Percentiles rank a stretch among this genome's conserved stretches.
Evolutionary conservation across 495 filamentous ascomycete species (phyloP).

Genomic region (Elaphomyces granulatus): DNA sequence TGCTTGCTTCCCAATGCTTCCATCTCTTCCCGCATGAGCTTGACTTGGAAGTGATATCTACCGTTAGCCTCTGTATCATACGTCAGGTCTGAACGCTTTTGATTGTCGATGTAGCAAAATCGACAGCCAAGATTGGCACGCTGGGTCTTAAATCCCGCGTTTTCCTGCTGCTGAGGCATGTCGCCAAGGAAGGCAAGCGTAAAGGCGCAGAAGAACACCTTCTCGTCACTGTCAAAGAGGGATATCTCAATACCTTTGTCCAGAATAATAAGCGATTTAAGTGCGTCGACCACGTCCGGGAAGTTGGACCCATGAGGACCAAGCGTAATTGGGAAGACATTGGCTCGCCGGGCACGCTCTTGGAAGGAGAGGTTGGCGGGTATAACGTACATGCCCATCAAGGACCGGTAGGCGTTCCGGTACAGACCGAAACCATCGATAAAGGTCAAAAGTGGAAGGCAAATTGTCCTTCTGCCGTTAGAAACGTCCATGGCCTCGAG

Average conservation of each 20-base stretch:
- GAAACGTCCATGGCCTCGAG: background rate
- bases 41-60: background rate
- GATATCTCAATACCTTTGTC: too few species aligned
- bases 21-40: background rate
- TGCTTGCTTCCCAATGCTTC: background rate
- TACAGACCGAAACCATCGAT: slow-evolving; percentile 1
- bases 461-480: background rate
- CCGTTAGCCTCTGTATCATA: background rate
- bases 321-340: background rate
- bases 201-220: background rate
- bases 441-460: background rate
- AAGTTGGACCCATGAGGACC: background rate
- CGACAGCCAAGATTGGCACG: background rate
- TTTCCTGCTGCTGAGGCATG: background rate
- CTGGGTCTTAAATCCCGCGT: background rate
- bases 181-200: background rate
- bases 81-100: background rate
- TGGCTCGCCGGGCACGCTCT: background rate
- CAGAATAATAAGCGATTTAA: too few species aligned
- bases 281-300: background rate
- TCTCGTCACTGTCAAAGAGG: background rate
- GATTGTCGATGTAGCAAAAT: background rate
- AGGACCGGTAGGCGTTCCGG: background rate
- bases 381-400: background rate
- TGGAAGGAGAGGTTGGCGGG: background rate